phyloP scores from a whole-genome alignment of 495 filamentous ascomycete genomes.

The Hypoxylon fragiforme region DNA sequence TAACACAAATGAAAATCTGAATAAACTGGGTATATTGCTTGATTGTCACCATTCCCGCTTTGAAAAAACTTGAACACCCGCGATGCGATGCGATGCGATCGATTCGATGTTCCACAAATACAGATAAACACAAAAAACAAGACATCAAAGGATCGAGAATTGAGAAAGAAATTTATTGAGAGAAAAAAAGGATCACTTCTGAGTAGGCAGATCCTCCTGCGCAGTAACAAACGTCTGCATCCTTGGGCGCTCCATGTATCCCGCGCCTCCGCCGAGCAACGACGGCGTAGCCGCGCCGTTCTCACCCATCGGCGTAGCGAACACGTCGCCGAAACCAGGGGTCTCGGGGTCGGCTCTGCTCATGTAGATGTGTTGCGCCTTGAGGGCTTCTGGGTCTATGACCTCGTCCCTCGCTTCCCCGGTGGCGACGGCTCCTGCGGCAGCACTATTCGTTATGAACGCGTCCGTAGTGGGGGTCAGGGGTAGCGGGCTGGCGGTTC shows the following conservation, averaged over 20 bases:
- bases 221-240: constrained; percentile 51
- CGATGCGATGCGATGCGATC: too few species aligned
- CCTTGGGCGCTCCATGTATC: constrained; percentile 30
- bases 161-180: neutral
- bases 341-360: neutral
- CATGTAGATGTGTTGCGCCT: neutral
- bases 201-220: constrained; percentile 37
- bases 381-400: constrained; percentile 7
- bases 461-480: constrained; percentile 13
- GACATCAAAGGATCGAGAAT: too few species aligned
- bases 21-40: constrained; percentile 29
- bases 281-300: constrained; percentile 14
- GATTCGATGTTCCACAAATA: too few species aligned
- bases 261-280: neutral
- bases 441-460: constrained; percentile 10
- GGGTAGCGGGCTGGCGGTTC: constrained; percentile 32
- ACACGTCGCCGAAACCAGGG: neutral
- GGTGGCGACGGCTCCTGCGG: constrained; percentile 6
- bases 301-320: neutral
- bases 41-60: neutral
- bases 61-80: neutral
- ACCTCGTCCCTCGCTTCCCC: constrained; percentile 19
- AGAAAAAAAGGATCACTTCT: constrained; percentile 6
- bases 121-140: too few species aligned
- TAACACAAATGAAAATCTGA: constrained; percentile 31